Evolutionary conservation across 768 basidiomycete species (phyloP), one percentile per base, ranked within the genome.

Genomic region (Pulveroboletus frians): DNA sequence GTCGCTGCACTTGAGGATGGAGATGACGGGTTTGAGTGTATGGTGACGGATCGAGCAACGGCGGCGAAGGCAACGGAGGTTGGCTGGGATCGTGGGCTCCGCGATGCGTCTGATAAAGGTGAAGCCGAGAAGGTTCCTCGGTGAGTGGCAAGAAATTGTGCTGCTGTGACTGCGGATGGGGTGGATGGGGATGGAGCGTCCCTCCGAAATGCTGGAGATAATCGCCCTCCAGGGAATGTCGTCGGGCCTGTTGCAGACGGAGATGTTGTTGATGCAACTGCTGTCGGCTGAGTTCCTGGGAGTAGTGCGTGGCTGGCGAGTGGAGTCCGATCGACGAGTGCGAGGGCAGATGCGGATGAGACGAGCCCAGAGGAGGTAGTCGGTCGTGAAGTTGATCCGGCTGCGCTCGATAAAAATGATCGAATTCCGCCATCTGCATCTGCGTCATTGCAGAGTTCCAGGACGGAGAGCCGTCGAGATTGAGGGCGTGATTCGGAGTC

Each of bases 381-480:
- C 47, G 75, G 74, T 34, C 75, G 68, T 66, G 71, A 67, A 57
- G 60, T 55, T 55, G 59, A 54, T 62, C 65, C 63, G 53, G 59
- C 26, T 54, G 65, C 56, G 64, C 56, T 50, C 14, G 69, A 53
- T 76, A 77, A 54, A 75, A 78, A 70, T 68, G 74, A 54, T 71
- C 73, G 74, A 69, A 71, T 46, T 67, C 70, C 62, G 56, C 67
- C 62, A 71, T 72, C 67, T 66, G 68, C 67, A 69, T 69, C 69
- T 64, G 73, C 65, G 73, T 85, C 85, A 77, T 89, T 88, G 79
- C 87, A 88, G 77, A 90, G 84, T 58, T 90, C 88, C 85, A 89
- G 79, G 77, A 90, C 83, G 68, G 83, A 76, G 78, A 90, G 81
- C 52, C 88, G 72, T 59, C 88, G 78, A 71, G 84, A 86, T 62